Conservation (phyloP, 129 eudicot species). For the Kitagawia praeruptora region DNA sequence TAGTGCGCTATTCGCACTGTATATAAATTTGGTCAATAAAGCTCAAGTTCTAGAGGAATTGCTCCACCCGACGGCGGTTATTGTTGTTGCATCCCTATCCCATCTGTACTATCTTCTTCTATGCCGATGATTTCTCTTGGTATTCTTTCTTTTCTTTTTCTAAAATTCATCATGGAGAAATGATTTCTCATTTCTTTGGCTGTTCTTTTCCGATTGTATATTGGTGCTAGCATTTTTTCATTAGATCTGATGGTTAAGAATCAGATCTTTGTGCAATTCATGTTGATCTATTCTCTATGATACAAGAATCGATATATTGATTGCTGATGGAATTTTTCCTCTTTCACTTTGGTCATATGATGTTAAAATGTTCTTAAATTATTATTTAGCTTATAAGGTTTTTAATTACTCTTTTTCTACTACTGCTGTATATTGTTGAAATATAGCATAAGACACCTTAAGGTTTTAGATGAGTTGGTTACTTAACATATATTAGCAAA, state of each 20-base stretch:
- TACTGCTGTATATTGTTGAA: not conserved
- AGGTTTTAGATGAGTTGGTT: too few species aligned
- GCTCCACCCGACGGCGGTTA: not conserved
- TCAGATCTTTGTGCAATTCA: not conserved
- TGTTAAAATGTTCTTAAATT: not conserved
- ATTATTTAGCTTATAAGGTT: not conserved
- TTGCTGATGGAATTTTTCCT: not conserved
- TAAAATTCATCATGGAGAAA: not conserved
- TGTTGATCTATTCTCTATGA: not conserved
- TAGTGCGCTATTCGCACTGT: not conserved
- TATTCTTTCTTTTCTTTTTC: not conserved
- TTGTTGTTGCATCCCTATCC: not conserved
- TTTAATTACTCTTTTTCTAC: not conserved
- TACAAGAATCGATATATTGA: not conserved
- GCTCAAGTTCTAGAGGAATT: not conserved
- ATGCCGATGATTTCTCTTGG: not conserved
- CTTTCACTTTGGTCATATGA: not conserved
- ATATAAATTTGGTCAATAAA: not conserved
- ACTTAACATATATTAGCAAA: too few species aligned
- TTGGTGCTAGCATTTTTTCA: not conserved
- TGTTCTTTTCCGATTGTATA: not conserved
- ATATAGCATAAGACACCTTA: too few species aligned
- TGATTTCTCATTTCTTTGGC: not conserved
- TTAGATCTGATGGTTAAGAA: not conserved
- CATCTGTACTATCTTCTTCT: not conserved